These are phyloP conservation scores for Rhodotorula sp. DNA, from an alignment of 1,284 basidiomycete species.

Conservation along the genomic window DNA sequence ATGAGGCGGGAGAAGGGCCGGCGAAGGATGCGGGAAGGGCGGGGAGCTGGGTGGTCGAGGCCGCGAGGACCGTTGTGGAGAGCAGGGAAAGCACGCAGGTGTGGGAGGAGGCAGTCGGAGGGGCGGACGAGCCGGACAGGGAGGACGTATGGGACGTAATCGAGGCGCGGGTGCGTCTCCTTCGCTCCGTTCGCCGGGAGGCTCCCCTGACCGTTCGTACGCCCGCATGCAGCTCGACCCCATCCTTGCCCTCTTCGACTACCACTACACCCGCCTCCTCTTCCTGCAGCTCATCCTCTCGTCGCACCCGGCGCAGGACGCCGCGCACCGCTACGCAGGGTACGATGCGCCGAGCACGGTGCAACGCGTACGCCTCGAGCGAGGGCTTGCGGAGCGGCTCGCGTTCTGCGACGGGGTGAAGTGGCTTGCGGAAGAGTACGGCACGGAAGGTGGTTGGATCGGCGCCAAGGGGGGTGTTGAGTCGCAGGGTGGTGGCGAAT, in stretches of 20 bases:
- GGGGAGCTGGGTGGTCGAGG: not conserved
- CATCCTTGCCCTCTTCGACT: constrained; percentile 37
- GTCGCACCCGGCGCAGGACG: constrained; percentile 19
- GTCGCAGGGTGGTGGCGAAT: not conserved
- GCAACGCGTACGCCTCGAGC: not conserved
- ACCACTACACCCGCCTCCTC: constrained; percentile 22
- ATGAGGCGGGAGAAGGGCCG: constrained; percentile 1
- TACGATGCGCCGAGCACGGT: constrained; percentile 2
- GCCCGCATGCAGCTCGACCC: constrained; percentile 22
- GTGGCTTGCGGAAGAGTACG: constrained; percentile 7
- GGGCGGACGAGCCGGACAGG: constrained; percentile 3
- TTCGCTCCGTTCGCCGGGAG: not conserved
- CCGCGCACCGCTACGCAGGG: constrained; percentile 8
- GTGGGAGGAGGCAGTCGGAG: not conserved
- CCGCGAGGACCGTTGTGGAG: not conserved
- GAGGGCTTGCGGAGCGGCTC: not conserved
- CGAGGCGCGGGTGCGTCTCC: constrained; percentile 27
- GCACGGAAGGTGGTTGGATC: not conserved
- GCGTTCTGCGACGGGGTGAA: constrained; percentile 16
- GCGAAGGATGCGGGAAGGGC: not conserved
- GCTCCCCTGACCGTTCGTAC: not conserved
- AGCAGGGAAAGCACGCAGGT: constrained; percentile 1
- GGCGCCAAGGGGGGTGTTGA: too few species aligned
- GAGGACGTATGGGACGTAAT: constrained; percentile 42
- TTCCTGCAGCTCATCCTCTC: constrained; percentile 33